Evolutionary conservation across 2,329 filamentous ascomycete genomes (phyloP), one percentile per base, ranked within the genome.

Genomic region (Clonostachys solani): DNA sequence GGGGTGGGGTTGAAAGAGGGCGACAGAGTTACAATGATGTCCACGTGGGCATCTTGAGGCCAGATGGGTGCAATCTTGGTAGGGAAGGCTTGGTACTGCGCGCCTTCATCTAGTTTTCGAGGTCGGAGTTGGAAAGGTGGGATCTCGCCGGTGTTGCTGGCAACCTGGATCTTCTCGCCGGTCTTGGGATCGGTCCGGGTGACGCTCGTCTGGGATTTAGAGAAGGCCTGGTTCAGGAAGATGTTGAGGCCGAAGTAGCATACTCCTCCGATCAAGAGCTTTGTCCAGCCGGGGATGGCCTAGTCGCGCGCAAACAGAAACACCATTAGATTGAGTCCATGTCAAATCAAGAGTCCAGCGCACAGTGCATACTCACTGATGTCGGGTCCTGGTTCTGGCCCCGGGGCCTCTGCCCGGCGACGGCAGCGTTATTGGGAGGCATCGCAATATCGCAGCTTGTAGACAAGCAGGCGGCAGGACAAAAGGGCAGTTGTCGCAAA

Each of bases 21-120:
- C 43, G 91, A 92, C 47, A 97, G 80, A 56, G 92, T 94, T 61
- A 99, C 80, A 54, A 81, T 75, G 56, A 99, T 82, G 66, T 99
- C 94, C 55, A 99, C 68, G 50, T 81, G 73, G 58, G 83, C 88
- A 62, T 94, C 83, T 43, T 79, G 72, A 3, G 89, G 83, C 94
- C 94, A 99, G 60, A 97, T 90, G 18, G 94, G 92, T 36, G 87
- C 87, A 51, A 96, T 75, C 48, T 77, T 78, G 54, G 84, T 77
- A 2, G 91, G 90, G 16, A 89, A 68, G 1, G 68, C 65, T 56
- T 77, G 87, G 63, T 84, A 86, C 44, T 75, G 68, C 18, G 83
- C 84, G 54, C 80, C 81, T 50, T 81, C 74, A 67, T 83, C 64
- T 60, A 84, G 70, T 49, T 66, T 62, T 50, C 73, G 66, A n/a